Percentiles rank a stretch among this genome's conserved stretches.
Conservation (phyloP, 2,329 filamentous ascomycete species). For the Fusarium sp. region DNA sequence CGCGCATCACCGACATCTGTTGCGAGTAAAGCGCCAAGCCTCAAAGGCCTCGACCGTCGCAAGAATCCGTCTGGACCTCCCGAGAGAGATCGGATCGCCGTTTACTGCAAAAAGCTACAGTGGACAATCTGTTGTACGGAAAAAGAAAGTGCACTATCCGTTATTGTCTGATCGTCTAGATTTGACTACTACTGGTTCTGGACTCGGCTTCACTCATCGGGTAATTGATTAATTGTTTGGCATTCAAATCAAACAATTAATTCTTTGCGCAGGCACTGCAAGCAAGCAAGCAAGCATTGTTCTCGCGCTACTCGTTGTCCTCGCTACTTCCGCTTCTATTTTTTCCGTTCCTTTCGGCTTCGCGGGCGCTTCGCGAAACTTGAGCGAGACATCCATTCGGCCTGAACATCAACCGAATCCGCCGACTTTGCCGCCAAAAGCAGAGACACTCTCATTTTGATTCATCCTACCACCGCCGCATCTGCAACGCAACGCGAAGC, state of each 20-base stretch:
- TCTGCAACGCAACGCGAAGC: constrained; percentile 26
- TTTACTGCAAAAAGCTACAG: not conserved
- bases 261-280: not conserved
- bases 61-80: constrained; percentile 4
- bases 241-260: constrained; percentile 5
- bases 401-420: constrained; percentile 25
- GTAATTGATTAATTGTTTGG: not conserved
- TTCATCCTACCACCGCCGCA: constrained; percentile 18
- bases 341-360: not conserved
- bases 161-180: not conserved
- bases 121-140: not conserved
- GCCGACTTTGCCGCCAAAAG: constrained; percentile 10
- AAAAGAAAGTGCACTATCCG: not conserved
- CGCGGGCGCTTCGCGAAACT: constrained; percentile 13
- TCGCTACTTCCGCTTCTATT: not conserved
- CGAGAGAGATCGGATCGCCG: not conserved
- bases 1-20: constrained; percentile 11
- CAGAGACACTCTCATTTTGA: constrained; percentile 14
- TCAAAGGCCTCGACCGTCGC: constrained; percentile 32
- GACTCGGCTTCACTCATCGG: not conserved
- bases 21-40: constrained; percentile 17
- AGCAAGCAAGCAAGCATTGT: not conserved
- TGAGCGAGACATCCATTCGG: constrained; percentile 25
- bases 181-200: constrained; percentile 9
- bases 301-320: not conserved